These are phyloP conservation scores for Nicotiana noctiflora DNA, from an alignment of 257 asterid genomes.

Conservation along the genomic window DNA sequence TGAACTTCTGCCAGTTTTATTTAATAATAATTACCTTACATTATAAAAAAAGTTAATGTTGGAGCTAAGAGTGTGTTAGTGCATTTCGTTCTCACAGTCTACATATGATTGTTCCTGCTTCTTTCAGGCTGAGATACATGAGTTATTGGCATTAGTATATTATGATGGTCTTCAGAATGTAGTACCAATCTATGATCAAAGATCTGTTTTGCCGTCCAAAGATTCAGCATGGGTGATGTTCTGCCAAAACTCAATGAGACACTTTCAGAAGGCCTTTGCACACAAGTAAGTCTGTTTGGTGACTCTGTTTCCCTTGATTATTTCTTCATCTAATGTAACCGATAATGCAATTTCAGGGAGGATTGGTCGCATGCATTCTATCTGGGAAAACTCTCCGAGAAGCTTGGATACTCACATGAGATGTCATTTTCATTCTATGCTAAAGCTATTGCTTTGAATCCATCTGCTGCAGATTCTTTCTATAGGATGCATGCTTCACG, in stretches of 20 bases:
- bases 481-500: constrained; percentile 98
- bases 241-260: constrained; percentile 85
- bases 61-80: neutral
- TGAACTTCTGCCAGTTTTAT: neutral
- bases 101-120: constrained; percentile 10
- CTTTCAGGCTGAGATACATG: constrained; percentile 94
- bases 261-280: constrained; percentile 79
- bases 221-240: constrained; percentile 70
- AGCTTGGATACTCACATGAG: constrained; percentile 69
- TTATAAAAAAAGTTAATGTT: neutral
- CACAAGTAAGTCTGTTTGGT: constrained; percentile 53
- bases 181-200: constrained; percentile 93
- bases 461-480: constrained; percentile 94
- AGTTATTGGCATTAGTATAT: constrained; percentile 87
- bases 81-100: neutral
- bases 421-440: constrained; percentile 67
- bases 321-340: constrained; percentile 18
- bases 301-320: constrained; percentile 18
- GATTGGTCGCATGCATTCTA: constrained; percentile 98
- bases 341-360: constrained; percentile 48
- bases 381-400: constrained; percentile 87
- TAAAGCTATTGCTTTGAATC: constrained; percentile 76
- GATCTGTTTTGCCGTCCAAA: constrained; percentile 59
- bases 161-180: constrained; percentile 97
- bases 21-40: neutral